phyloP scores from a whole-genome alignment of 148 eudicot genomes.

The Talinum fruticosum region DNA sequence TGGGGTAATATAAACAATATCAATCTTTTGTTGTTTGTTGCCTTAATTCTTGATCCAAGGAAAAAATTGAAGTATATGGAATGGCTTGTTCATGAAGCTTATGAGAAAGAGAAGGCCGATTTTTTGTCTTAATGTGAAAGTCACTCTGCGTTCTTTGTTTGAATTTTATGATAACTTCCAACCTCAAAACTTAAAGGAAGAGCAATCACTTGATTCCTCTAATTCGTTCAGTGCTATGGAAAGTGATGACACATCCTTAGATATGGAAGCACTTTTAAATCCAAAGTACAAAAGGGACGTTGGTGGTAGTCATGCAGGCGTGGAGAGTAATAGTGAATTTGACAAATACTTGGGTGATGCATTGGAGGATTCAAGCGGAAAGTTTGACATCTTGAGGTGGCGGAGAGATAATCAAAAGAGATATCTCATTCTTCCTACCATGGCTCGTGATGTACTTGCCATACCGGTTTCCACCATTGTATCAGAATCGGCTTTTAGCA shows the following conservation, averaged over 20 bases:
- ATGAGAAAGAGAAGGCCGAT: neutral
- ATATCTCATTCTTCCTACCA: neutral
- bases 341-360: neutral
- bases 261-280: too few species aligned
- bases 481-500: slow-evolving; percentile 16
- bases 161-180: too few species aligned
- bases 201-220: neutral
- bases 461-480: slow-evolving; percentile 9
- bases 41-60: neutral
- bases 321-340: neutral
- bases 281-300: too few species aligned
- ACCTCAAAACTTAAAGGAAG: neutral
- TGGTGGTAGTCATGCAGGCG: too few species aligned
- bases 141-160: neutral
- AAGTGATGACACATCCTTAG: neutral
- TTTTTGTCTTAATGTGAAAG: neutral
- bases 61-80: neutral
- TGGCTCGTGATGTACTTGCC: neutral
- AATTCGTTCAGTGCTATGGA: neutral
- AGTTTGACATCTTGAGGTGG: neutral
- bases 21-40: neutral
- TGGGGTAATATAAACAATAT: neutral
- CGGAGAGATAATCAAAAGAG: neutral
- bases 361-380: neutral
- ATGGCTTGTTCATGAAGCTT: neutral